Base-by-base conservation (phyloP, 1,139 yeast species). In the Protomyces lactucae-debilis region DNA sequence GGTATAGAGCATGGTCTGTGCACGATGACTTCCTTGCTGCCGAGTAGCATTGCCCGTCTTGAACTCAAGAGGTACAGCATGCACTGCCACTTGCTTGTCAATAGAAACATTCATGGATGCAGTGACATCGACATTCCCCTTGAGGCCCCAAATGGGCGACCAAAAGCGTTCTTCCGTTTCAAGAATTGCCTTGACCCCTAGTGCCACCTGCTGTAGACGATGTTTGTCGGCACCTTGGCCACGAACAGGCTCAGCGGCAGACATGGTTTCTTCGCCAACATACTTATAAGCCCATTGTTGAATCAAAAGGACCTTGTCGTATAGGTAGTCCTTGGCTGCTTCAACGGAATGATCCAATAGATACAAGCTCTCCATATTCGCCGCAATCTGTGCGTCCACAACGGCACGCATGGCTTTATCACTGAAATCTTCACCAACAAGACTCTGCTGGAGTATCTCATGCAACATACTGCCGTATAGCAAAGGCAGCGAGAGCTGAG, bases 61-160 rank as follows among this genome's bases (percentile, higher is more conserved):
- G 66, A 93, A 85, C 74, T 93, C 99, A 76, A 95, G 77, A 0
- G 98, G 98, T 28, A 52, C 67, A 4, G 61, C 53, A 10, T 57
- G 54, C n/a, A 57, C 23, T 14, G 60, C 59, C 65, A 37, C 65
- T 52, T 9, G 63, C 66, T 35, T 36, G 16, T 46, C 61, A 21
- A 63, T 60, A 3, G 65, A 70, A 64, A 82, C 71, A 39, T 78
- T 74, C 0, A 88, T 87, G 70, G 87, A 88, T 0, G 91, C 81
- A 0, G 97, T 88, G 0, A 87, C 97, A 76, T 93, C 99, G 16
- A 92, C 84, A 71, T 86, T 83, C 0, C 99, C 99, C 69, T 89
- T 85, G n/a, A 95, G 76, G 0, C 99, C 99, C 77, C 82, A 91
- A 72, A 83, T 82, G 0, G 97, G 97, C 0, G 97, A 89, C 89